Evolutionary conservation across 345 rosid species (phyloP).

Genomic region (sweet orange (Citrus sinensis)): DVS_A1.0 CM039163.1:8058001-8058500

Average conservation of each 20-base stretch:
- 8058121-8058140: fast-evolving
- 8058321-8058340: too few species aligned
- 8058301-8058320: fast-evolving
- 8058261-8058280: fast-evolving
- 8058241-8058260: fast-evolving
- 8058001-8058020: too few species aligned
- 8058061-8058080: fast-evolving
- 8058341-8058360: too few species aligned
- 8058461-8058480: fast-evolving
- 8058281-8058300: fast-evolving
- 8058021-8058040: fast-evolving
- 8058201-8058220: too few species aligned
- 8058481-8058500: fast-evolving
- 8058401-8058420: fast-evolving
- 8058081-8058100: fast-evolving
- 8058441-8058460: fast-evolving
- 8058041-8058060: fast-evolving
- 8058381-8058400: too few species aligned
- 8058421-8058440: fast-evolving
- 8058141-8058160: too few species aligned
- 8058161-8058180: fast-evolving
- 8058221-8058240: fast-evolving
- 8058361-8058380: fast-evolving
- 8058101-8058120: fast-evolving
- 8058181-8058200: too few species aligned